phyloP scores from a whole-genome alignment of 192 early-diverging fungal species.

The Rhizophagus prolifer region DNA sequence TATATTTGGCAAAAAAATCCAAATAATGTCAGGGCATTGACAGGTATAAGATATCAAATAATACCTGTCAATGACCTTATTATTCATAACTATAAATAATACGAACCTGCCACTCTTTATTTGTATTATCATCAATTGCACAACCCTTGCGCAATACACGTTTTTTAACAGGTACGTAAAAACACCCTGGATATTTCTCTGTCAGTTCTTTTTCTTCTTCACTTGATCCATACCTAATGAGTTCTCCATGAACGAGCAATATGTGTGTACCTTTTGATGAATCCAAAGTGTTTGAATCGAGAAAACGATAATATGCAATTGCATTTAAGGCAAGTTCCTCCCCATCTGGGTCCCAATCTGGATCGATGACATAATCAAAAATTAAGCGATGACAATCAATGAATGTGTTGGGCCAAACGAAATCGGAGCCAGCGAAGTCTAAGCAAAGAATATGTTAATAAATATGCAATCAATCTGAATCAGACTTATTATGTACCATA shows the following conservation, averaged over 20 bases:
- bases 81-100: constrained; percentile 19
- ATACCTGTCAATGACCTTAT: constrained; percentile 3
- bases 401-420: constrained; percentile 18
- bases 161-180: constrained; percentile 10
- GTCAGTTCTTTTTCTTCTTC: constrained; percentile 10
- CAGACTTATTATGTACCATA: constrained; percentile 22
- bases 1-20: constrained; percentile 26
- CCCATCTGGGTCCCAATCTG: constrained; percentile 21
- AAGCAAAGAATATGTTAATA: constrained; percentile 22
- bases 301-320: constrained; percentile 15
- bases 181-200: constrained; percentile 15
- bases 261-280: background rate
- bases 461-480: constrained; percentile 17
- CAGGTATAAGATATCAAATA: background rate
- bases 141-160: background rate
- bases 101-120: constrained; percentile 20
- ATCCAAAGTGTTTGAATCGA: constrained; percentile 19
- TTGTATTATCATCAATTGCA: constrained; percentile 7
- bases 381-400: background rate
- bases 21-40: constrained; percentile 17
- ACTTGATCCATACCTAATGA: constrained; percentile 1
- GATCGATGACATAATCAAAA: constrained; percentile 22
- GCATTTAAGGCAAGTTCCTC: constrained; percentile 22
- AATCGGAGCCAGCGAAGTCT: constrained; percentile 9
- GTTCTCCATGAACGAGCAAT: constrained; percentile 20